Percentiles rank a stretch among this genome's conserved stretches.
phyloP scores from a whole-genome alignment of 495 filamentous ascomycete genomes.

The Hypoxylon rickii region DNA sequence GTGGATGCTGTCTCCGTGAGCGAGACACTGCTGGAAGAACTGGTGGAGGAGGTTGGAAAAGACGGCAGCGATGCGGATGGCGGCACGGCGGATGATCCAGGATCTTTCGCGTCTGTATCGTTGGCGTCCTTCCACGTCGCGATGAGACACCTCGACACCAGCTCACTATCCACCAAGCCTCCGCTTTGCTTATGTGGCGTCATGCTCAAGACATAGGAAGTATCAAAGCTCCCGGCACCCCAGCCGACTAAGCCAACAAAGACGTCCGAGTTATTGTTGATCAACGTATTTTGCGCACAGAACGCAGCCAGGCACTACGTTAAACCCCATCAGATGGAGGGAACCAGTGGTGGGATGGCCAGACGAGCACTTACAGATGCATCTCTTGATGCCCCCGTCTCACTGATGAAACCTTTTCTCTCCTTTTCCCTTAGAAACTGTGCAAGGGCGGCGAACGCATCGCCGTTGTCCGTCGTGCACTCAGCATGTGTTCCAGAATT shows the following conservation, averaged over 20 bases:
- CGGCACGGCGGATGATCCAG: constrained; percentile 2
- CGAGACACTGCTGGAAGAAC: neutral
- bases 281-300: constrained; percentile 51
- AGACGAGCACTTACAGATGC: constrained; percentile 32
- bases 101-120: neutral
- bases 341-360: too few species aligned
- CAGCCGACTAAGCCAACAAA: constrained; percentile 56
- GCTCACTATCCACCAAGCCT: constrained; percentile 43
- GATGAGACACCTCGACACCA: constrained; percentile 47
- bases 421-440: constrained; percentile 53
- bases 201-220: constrained; percentile 50
- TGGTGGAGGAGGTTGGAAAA: neutral
- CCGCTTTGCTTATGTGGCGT: constrained; percentile 49
- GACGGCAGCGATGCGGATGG: neutral
- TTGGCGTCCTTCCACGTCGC: constrained; percentile 35
- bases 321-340: too few species aligned
- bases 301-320: constrained; percentile 50
- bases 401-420: constrained; percentile 56
- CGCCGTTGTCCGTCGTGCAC: constrained; percentile 59
- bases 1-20: neutral
- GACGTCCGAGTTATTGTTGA: constrained; percentile 57
- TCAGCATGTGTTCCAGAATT: constrained; percentile 56
- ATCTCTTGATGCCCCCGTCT: constrained; percentile 56
- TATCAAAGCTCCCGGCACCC: constrained; percentile 54
- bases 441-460: constrained; percentile 53